A percentile compares a stretch with the other conserved stretches of the same genome.
Conservation (phyloP, 495 filamentous ascomycete species). For the Clohesyomyces aquaticus region DNA sequence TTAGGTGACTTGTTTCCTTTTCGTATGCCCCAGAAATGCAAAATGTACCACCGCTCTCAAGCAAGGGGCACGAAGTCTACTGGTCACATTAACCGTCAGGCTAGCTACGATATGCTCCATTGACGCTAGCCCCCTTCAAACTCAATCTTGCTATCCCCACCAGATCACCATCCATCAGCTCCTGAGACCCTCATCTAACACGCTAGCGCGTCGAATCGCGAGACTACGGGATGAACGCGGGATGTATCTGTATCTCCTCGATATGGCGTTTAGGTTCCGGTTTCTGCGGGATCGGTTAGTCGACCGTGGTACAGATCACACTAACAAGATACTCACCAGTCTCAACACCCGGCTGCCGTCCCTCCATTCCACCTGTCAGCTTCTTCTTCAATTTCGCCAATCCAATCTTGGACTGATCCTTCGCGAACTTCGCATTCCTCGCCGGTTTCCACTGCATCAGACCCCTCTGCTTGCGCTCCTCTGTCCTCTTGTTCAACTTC, state of each 20-base stretch:
- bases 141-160: background rate
- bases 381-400: slow-evolving; percentile 58
- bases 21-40: too few relatives aligned
- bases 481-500: slow-evolving; percentile 60
- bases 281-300: background rate
- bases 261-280: background rate
- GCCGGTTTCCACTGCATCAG: slow-evolving; percentile 79
- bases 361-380: slow-evolving; percentile 58
- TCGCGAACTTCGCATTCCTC: slow-evolving; percentile 70
- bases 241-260: too few relatives aligned
- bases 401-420: slow-evolving; percentile 68
- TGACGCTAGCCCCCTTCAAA: too few relatives aligned
- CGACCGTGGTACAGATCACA: too few relatives aligned
- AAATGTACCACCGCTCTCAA: too few relatives aligned
- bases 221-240: too few relatives aligned
- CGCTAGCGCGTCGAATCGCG: background rate
- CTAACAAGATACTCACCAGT: slow-evolving; percentile 48
- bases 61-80: too few relatives aligned
- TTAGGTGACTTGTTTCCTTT: too few relatives aligned
- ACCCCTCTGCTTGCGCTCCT: slow-evolving; percentile 71
- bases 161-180: too few relatives aligned
- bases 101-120: too few relatives aligned
- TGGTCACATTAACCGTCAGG: too few relatives aligned
- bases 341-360: slow-evolving; percentile 72
- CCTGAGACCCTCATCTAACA: background rate